Evolutionary conservation across 1,284 basidiomycete genomes (phyloP), one percentile per base, ranked within the genome.

Genomic region (Tylopilus sp.): DNA sequence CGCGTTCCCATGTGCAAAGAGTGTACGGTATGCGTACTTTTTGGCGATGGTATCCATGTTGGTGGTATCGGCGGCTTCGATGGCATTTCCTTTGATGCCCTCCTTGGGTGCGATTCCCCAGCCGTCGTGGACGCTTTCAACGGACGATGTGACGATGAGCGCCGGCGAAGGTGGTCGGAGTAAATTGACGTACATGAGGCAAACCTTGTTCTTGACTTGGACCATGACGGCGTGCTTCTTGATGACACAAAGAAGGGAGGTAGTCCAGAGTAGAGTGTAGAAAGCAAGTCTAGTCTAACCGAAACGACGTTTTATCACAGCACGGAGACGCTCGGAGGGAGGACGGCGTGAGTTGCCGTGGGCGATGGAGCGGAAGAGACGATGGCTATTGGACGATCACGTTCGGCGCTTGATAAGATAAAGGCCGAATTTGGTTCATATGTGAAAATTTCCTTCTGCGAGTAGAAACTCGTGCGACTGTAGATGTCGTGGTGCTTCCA

Each of bases 71-170:
- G 82, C 93, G 22, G 87, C 88, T 53, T 83, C 82, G 72, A 96
- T 92, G 53, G 93, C 92, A 65, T 95, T 88, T 53, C 93, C 92
- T 68, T 93, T 86, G 59, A 82, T 79, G 52, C 84, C 84, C 52
- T 83, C 75, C 60, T 82, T 70, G 8, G 77, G 74, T 2, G 87
- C 78, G 60, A 94, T 79, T 55, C 93, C 93, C 93, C 93, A 96
- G 33, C 93, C 93, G 77, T 96, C 93, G 77, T 95, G 93, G 39
- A 95, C 91, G 64, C 91, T 94, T 61, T 37, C 13, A n/a, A n/a
- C n/a, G n/a, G n/a, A n/a, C n/a, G 43, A 39, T 22, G 20, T 31
- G 1, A 49, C 37, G 8, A 22, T 49, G 57, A 57, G 44, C 43
- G 7, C 43, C 22, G 22, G 11, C 20, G 19, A 51, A 26, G 22